These are phyloP conservation scores for Rusavskia elegans DNA, from an alignment of 495 filamentous ascomycete genomes.

Conservation along the genomic window DNA sequence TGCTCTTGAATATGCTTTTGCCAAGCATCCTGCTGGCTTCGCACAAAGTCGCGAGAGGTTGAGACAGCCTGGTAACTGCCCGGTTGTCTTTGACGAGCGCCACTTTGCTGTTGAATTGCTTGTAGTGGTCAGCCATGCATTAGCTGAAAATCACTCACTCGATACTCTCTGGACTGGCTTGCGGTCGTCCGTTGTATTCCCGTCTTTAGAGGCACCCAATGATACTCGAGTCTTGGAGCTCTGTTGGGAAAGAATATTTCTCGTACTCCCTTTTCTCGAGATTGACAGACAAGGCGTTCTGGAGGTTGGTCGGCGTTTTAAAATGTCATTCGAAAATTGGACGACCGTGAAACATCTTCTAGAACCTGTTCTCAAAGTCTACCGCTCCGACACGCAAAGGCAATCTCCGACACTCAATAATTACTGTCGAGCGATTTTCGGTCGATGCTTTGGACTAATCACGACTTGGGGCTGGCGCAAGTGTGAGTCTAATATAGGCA, in stretches of 20 bases:
- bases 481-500: constrained; percentile 61
- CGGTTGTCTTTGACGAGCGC: constrained; percentile 17
- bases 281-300: constrained; percentile 54
- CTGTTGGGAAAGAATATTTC: constrained; percentile 60
- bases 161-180: constrained; percentile 42
- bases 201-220: background rate
- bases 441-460: constrained; percentile 65
- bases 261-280: constrained; percentile 58
- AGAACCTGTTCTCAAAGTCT: constrained; percentile 47
- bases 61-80: no score
- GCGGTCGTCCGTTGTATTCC: constrained; percentile 19
- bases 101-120: constrained; percentile 38
- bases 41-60: background rate
- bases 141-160: constrained; percentile 21
- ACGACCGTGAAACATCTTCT: constrained; percentile 46
- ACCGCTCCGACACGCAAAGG: constrained; percentile 33
- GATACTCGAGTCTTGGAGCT: constrained; percentile 48
- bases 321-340: constrained; percentile 53
- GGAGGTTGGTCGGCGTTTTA: constrained; percentile 38
- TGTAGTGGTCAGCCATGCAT: constrained; percentile 17
- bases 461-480: constrained; percentile 73
- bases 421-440: constrained; percentile 60
- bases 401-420: constrained; percentile 56
- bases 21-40: background rate
- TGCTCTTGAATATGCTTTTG: constrained; percentile 9